Evolutionary conservation across 2,329 filamentous ascomycete species (phyloP), one percentile per base, ranked within the genome.

Genomic region (Chalara sp.): DNA sequence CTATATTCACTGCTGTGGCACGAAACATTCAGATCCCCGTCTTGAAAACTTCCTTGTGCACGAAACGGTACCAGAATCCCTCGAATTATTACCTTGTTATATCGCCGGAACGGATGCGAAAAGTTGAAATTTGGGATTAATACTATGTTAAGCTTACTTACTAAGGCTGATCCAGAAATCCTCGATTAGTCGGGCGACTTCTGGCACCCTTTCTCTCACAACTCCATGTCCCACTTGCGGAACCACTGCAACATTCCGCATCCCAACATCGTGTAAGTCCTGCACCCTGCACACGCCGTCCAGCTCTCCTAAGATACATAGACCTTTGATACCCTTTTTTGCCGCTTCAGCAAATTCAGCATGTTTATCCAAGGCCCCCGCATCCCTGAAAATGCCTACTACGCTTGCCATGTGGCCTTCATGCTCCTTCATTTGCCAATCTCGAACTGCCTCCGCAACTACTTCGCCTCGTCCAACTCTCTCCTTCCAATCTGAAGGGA

Each of bases 351-450:
- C 40, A 55, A 71, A 72, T 6, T 53, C 54, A 29, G 12, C 41
- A 4, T 43, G 41, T n/a, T 11, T n/a, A 58, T 72, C 73, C 48
- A 70, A 56, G 1, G 72, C 65, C 0, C 69, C 70, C 0, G 70
- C 76, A 44, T 79, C 71, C 41, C 74, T 66, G 5, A 76, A 65
- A 0, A 76, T 67, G 0, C 63, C 71, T 13, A 76, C 66, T 1
- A 79, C 71, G 33, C 70, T 72, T 0, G 70, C 70, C 3, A 55
- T 21, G 53, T 79, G 74, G 0, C 75, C 76, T 2, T 54, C 28
- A 55, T 80, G 76, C 6, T 73, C 58, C 7, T 55, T 60, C 59
- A 70, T 66, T 57, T 78, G 65, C 76, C 76, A 79, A 0, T 68
- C 67, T n/a, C 66, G 61, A 1, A 79, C 58, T 0, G 73, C 74